phyloP scores from a whole-genome alignment of 2,329 filamentous ascomycete species.

The Colletotrichum horii region DNA sequence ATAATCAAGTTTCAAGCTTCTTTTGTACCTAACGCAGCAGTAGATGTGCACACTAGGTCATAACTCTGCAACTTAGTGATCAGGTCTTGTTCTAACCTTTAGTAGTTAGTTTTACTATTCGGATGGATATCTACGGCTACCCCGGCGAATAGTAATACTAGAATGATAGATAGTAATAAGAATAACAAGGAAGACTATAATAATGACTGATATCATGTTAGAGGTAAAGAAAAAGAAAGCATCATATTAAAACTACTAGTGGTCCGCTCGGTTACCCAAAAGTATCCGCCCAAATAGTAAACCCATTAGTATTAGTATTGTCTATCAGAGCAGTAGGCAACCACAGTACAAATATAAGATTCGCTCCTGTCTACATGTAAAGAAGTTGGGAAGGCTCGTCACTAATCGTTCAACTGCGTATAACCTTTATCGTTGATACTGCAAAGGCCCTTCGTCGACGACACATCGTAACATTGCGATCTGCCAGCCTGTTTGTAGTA shows the following conservation, averaged over 20 bases:
- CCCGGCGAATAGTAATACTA: too few species aligned
- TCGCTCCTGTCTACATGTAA: neutral
- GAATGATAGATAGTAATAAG: too few species aligned
- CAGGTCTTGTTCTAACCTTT: neutral
- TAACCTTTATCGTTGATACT: neutral
- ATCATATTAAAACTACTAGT: too few species aligned
- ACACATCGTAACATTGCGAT: neutral
- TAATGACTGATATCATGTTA: too few species aligned
- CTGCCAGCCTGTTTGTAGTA: neutral
- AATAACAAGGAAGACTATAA: too few species aligned
- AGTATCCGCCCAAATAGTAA: neutral
- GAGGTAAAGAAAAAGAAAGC: too few species aligned
- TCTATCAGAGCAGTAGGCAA: neutral
- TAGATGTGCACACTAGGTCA: neutral
- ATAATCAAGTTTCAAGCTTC: neutral
- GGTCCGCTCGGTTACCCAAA: too few species aligned
- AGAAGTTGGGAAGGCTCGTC: neutral
- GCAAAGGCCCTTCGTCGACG: neutral
- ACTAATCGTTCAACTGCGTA: rapidly evolving
- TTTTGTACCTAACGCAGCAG: neutral
- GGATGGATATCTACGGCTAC: neutral
- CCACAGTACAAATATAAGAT: neutral
- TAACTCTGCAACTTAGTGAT: neutral
- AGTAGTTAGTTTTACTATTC: neutral
- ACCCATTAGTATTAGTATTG: neutral